Evolutionary conservation across 306 rosid species (phyloP).

Genomic region (Lablab purpureus): DNA sequence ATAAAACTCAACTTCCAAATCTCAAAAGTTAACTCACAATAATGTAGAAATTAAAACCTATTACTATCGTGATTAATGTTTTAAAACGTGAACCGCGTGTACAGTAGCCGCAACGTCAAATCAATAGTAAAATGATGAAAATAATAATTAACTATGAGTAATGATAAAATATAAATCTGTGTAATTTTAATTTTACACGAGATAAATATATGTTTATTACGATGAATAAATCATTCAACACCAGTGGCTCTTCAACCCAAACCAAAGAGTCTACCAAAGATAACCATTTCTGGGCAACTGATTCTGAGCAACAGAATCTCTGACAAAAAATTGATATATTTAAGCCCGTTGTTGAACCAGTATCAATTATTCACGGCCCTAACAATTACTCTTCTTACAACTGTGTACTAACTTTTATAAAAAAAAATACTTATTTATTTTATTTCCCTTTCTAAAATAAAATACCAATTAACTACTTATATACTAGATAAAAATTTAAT

Average conservation of each 20-base stretch:
- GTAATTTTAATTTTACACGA: background rate
- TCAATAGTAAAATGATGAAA: too few relatives aligned
- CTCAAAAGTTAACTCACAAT: background rate
- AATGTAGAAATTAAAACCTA: background rate
- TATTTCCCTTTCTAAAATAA: too few relatives aligned
- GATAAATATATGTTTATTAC: background rate
- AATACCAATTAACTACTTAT: too few relatives aligned
- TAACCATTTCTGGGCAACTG: background rate
- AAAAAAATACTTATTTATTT: too few relatives aligned
- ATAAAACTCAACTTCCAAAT: background rate
- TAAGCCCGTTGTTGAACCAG: background rate
- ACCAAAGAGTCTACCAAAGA: background rate
- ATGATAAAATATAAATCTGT: background rate
- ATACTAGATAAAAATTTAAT: too few relatives aligned
- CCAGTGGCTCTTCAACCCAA: background rate
- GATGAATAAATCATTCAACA: background rate
- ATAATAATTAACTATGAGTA: too few relatives aligned
- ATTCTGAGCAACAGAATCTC: background rate
- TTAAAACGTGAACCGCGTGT: background rate
- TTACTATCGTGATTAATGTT: background rate
- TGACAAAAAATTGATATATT: background rate
- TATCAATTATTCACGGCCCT: background rate
- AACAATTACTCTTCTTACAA: background rate
- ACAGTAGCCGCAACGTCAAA: background rate
- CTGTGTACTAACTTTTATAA: background rate